Base-by-base conservation (phyloP, 2,329 filamentous ascomycete species). In the Colletotrichum cereale region DNA sequence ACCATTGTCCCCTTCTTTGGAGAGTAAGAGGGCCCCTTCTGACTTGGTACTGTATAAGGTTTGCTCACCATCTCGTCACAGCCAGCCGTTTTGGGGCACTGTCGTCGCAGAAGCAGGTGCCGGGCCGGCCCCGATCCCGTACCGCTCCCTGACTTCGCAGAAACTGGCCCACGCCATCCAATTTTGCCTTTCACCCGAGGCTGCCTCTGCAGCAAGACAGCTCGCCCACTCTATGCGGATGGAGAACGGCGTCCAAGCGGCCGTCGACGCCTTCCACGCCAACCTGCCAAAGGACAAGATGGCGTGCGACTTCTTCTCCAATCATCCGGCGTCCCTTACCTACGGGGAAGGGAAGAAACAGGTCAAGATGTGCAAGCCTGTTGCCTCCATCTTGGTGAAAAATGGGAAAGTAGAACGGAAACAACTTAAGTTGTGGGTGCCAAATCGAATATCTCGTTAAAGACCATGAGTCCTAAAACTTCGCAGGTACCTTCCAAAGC, bases 321-420 rank as follows among this genome's bases (percentile, higher is more conserved):
- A 73, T 1, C 60, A 73, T 44, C 60, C 67, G 26, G 71, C 71
- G 11, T 60, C 64, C 11, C 34, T 67, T n/a, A 34, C 38, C 14
- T 61, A 55, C 21, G 66, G 69, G 4, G 47, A 61, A 21, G 58
- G 69, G 0, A 64, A 69, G 31, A 53, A 68, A 0, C 61, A 88
- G 26, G 70, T 72, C 47, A 72, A 69, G 66, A 72, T 72, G 66
- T 69, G 70, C 42, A 56, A 57, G 18, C 61, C 70, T 11, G 56
- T 66, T 7, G 60, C 70, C 26, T 69, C 70, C 34, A 65, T 72
- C 10, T 26, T 72, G 47, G 53, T 66, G 16, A 69, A 72, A 29
- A 69, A 64, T n/a, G 60, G 56, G 10, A 72, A 66, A 16, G 18
- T 70, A 21, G 63, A 71, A 31, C 62, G 53, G 36, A 58, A 63